Evolutionary conservation across 495 filamentous ascomycete species (phyloP).

Genomic region (Oleoguttula mirabilis): DNA sequence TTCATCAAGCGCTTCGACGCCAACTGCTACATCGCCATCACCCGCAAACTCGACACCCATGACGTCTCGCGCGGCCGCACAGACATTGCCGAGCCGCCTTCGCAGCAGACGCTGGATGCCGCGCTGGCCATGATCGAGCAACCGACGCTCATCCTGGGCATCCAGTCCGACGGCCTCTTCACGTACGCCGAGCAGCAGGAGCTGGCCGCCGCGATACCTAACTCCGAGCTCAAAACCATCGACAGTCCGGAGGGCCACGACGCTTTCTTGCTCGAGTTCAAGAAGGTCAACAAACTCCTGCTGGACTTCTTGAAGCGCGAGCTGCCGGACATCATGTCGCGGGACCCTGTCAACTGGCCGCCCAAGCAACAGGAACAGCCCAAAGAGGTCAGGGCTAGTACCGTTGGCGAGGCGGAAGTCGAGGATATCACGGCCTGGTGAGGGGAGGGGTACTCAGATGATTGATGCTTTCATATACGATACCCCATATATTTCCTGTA

Average conservation of each 20-base stretch:
- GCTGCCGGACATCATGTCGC: slow-evolving; percentile 74
- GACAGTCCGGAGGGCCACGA: slow-evolving; percentile 92
- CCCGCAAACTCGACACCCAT: slow-evolving; percentile 96
- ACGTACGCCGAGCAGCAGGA: slow-evolving; percentile 94
- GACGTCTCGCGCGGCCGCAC: slow-evolving; percentile 69
- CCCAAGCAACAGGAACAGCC: slow-evolving; percentile 29
- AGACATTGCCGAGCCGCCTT: slow-evolving; percentile 23
- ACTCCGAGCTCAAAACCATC: slow-evolving; percentile 68
- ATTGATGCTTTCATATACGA: no score
- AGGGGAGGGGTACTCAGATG: slow-evolving; percentile 2
- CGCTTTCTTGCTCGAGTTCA: slow-evolving; percentile 90
- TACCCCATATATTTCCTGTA: no score
- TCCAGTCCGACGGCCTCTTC: slow-evolving; percentile 89
- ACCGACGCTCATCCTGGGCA: slow-evolving; percentile 79
- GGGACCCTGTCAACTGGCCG: slow-evolving; percentile 33
- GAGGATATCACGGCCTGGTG: slow-evolving; percentile 96
- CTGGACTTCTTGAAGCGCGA: slow-evolving; percentile 71
- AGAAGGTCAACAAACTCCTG: slow-evolving; percentile 86
- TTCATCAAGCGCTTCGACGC: slow-evolving; percentile 95
- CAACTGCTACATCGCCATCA: slow-evolving; percentile 98
- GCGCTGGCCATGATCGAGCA: slow-evolving; percentile 76
- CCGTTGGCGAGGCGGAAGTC: slow-evolving; percentile 89
- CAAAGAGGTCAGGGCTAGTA: slow-evolving; percentile 58
- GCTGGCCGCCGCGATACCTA: slow-evolving; percentile 67
- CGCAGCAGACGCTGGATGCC: slow-evolving; percentile 42